These are phyloP conservation scores for Wickerhamiella slavikovae DNA, from an alignment of 805 yeast species.

Conservation along the genomic window DNA sequence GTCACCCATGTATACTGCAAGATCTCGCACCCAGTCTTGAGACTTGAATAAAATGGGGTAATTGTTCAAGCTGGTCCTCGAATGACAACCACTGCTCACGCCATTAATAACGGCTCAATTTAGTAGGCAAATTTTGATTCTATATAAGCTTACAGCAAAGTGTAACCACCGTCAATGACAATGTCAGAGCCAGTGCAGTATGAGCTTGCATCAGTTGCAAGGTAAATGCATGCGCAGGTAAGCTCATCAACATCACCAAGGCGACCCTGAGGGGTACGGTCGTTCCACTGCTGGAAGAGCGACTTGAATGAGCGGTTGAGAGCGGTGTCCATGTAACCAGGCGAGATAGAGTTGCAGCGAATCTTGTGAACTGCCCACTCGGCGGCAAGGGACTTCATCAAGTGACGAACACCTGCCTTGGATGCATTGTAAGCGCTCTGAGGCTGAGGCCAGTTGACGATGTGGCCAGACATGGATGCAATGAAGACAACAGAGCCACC, in stretches of 20 bases:
- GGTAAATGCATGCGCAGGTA: slow-evolving; percentile 45
- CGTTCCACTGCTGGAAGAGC: slow-evolving; percentile 34
- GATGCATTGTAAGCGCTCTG: slow-evolving; percentile 53
- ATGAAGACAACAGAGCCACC: slow-evolving; percentile 42
- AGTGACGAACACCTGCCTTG: slow-evolving; percentile 51
- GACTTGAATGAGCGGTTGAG: slow-evolving; percentile 39
- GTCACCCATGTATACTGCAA: no score
- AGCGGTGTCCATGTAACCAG: slow-evolving; percentile 54
- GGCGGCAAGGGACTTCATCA: slow-evolving; percentile 45
- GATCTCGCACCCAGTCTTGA: no score
- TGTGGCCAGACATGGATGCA: slow-evolving; percentile 53
- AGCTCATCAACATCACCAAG: slow-evolving; percentile 54
- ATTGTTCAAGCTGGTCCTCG: no score
- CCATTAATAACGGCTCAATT: no score
- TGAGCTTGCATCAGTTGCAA: slow-evolving; percentile 31
- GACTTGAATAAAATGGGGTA: no score
- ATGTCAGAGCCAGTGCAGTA: slow-evolving; percentile 50
- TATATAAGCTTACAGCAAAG: slow-evolving; percentile 20
- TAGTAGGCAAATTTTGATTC: no score
- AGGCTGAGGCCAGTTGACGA: slow-evolving; percentile 56
- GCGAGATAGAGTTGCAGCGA: slow-evolving; percentile 45
- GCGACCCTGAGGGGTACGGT: slow-evolving; percentile 44
- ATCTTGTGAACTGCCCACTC: slow-evolving; percentile 54
- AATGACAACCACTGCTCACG: no score
- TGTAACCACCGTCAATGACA: slow-evolving; percentile 43